Conservation (phyloP, 2,329 filamentous ascomycete species). For the Epichloe aotearoae region DNA sequence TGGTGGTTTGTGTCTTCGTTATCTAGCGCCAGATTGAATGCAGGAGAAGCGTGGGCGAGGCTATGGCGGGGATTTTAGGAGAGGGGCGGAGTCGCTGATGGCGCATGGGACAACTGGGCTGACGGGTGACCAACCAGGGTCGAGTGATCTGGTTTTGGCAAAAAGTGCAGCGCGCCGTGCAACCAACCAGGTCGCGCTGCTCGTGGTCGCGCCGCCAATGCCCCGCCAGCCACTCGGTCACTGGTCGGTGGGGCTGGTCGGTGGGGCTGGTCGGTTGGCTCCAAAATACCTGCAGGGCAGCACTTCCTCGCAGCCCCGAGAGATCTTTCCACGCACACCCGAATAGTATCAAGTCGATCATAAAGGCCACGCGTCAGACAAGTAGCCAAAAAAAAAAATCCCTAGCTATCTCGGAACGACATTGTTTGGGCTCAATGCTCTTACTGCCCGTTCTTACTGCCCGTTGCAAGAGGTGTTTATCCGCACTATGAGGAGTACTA, state of each 20-base stretch:
- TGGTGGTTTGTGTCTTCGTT: neutral
- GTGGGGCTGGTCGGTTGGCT: no score
- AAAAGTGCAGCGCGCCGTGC: neutral
- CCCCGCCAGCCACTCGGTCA: neutral
- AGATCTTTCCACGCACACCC: no score
- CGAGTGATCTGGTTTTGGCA: neutral
- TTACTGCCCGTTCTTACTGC: no score
- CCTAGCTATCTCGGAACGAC: neutral
- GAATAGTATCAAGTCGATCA: no score
- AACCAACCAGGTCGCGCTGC: neutral
- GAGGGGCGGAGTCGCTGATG: neutral
- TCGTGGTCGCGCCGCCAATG: neutral
- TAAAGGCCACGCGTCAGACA: no score
- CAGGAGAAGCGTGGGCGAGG: constrained; percentile 4
- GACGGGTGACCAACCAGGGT: neutral
- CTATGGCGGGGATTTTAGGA: neutral
- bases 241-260: no score
- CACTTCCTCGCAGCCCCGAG: no score
- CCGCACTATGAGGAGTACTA: no score
- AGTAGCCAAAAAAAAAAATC: no score
- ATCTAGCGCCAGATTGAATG: constrained; percentile 5
- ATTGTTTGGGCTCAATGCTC: neutral
- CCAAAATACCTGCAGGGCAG: no score
- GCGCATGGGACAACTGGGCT: no score
- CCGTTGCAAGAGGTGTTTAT: no score